These are phyloP conservation scores for Dactylellina cionopaga DNA, from an alignment of 2,329 filamentous ascomycete genomes.

Conservation along the genomic window DNA sequence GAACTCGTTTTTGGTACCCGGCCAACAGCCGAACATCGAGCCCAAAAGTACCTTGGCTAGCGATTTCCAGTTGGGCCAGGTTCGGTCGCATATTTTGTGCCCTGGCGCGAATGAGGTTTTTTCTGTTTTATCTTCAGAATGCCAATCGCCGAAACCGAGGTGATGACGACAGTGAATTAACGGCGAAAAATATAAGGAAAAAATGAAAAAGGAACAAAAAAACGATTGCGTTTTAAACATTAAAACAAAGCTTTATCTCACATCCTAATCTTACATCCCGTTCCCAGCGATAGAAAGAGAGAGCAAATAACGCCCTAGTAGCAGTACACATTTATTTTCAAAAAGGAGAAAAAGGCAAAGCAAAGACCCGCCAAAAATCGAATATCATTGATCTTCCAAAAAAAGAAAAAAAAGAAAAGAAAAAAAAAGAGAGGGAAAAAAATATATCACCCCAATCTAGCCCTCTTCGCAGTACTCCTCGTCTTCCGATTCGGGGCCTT, in stretches of 20 bases:
- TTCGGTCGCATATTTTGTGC: too few species aligned
- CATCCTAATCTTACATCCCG: too few species aligned
- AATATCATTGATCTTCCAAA: not conserved
- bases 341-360: not conserved
- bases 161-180: too few species aligned
- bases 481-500: not conserved
- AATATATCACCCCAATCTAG: not conserved
- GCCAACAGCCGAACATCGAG: conserved; percentile 27
- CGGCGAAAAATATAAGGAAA: not conserved
- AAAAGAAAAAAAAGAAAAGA: not conserved
- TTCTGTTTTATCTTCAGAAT: too few species aligned
- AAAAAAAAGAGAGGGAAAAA: not conserved
- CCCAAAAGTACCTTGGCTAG: conserved; percentile 1
- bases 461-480: not conserved
- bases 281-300: not conserved
- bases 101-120: too few species aligned
- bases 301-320: not conserved
- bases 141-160: too few species aligned
- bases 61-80: too few species aligned
- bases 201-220: not conserved
- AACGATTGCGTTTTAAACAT: too few species aligned
- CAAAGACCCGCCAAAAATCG: not conserved
- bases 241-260: too few species aligned
- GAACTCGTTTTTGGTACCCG: not conserved
- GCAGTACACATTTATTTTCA: too few species aligned